Base-by-base conservation (phyloP, 1,284 basidiomycete species). In the Flammula alnicola region DNA sequence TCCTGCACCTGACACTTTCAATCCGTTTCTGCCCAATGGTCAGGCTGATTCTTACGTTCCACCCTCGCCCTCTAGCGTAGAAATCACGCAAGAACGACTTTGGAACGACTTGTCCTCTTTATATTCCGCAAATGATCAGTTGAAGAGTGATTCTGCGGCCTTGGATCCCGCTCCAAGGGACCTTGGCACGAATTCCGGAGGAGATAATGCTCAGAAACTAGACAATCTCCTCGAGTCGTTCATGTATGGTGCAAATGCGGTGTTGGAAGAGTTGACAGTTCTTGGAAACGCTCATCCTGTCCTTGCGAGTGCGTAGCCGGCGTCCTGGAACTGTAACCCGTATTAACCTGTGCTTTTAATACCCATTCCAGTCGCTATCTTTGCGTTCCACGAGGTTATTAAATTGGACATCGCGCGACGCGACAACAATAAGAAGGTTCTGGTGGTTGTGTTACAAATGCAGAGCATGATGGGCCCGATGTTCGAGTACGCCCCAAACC, bases 371-470 rank as follows among this genome's bases (percentile, higher is more conserved):
- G 39, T 32, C 12, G 17, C 31, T 10, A 17, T 47, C 5, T 26
- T 37, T 31, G 55, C 55, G 4, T 51, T 52, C 62, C 71, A 72
- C 53, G 62, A 69, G 5, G 72, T 75, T 1, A 65, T 73, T 16
- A 69, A 61, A 3, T 63, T 78, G 16, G 70, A 77, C 29, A 46
- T 72, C 14, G 73, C 65, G 10, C 65, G 74, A 12, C 62, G 71
- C n/a, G 69, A 74, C 6, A 79, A 79, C 42, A 74, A 78, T 44
- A 65, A 63, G 50, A 76, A 75, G 51, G 69, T 79, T 14, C 44
- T 69, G 1, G 63, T 67, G 0, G 60, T 80, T 1, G 71, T 71
- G 44, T 50, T 71, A 17, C 66, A 74, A 52, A 79, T 79, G 74
- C 70, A 70, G 51, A 71, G 73, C 36, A 72, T 75, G 70, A 72